phyloP scores from a whole-genome alignment of 2,329 filamentous ascomycete genomes.

The Spiromastix sp. region DNA sequence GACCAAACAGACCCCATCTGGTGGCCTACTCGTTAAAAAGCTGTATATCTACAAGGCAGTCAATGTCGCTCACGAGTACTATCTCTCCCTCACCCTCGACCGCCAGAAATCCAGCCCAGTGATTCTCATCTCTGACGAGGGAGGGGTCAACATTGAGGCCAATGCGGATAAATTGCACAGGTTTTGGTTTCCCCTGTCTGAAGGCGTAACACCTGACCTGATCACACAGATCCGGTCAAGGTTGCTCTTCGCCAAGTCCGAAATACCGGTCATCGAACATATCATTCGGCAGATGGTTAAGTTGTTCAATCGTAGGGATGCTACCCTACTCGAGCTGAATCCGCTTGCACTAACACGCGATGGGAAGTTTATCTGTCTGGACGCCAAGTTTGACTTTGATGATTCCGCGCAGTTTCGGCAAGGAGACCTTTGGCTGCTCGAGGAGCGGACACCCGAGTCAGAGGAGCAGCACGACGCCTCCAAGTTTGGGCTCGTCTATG shows the following conservation, averaged over 20 bases:
- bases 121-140: constrained; percentile 27
- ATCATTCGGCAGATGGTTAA: constrained; percentile 12
- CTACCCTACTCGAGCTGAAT: constrained; percentile 36
- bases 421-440: constrained; percentile 26
- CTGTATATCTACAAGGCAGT: constrained; percentile 29
- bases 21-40: constrained; percentile 20
- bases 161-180: constrained; percentile 17
- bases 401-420: constrained; percentile 38
- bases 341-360: constrained; percentile 23
- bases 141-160: constrained; percentile 23
- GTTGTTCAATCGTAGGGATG: constrained; percentile 38
- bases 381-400: constrained; percentile 39
- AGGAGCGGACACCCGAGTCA: constrained; percentile 66
- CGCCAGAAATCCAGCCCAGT: constrained; percentile 31
- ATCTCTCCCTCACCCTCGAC: constrained; percentile 35
- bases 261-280: constrained; percentile 15
- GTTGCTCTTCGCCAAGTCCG: constrained; percentile 21
- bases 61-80: constrained; percentile 26
- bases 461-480: constrained; percentile 81
- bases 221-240: constrained; percentile 30
- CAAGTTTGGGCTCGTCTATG: constrained; percentile 37
- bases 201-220: constrained; percentile 29
- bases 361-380: constrained; percentile 23
- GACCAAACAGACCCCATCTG: constrained; percentile 20
- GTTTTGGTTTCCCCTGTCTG: constrained; percentile 18